Percentiles rank a stretch among this genome's conserved stretches.
Evolutionary conservation across 2,329 filamentous ascomycete species (phyloP).

Genomic region (Lachnellula subtilissima): DNA sequence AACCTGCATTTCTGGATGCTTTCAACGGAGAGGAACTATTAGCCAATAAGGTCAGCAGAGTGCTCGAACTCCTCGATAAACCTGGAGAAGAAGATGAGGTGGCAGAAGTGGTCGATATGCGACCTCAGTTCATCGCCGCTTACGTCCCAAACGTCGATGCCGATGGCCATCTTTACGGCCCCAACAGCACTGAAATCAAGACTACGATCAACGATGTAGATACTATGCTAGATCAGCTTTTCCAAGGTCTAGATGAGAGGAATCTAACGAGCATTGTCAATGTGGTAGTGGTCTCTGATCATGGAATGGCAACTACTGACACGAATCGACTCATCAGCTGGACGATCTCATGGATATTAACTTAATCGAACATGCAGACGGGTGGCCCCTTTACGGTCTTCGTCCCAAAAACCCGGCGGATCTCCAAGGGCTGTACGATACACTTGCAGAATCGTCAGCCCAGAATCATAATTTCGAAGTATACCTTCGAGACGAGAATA

Average conservation of each 20-base stretch:
- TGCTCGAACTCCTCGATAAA: conserved; percentile 79
- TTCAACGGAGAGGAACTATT: conserved; percentile 77
- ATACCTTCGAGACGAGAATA: conserved; percentile 78
- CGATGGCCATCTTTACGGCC: conserved; percentile 82
- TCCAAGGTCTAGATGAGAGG: conserved; percentile 69
- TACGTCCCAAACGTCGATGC: conserved; percentile 92
- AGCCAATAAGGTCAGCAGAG: conserved; percentile 68
- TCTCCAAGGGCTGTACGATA: conserved; percentile 62
- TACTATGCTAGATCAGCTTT: conserved; percentile 71
- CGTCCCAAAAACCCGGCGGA: conserved; percentile 68
- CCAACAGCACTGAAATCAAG: conserved; percentile 89
- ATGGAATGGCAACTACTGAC: conserved; percentile 96
- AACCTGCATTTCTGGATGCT: conserved; percentile 77
- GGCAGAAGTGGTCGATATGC: conserved; percentile 46
- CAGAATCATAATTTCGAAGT: conserved; percentile 72
- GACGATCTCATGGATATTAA: conserved; percentile 79
- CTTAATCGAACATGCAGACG: conserved; percentile 79
- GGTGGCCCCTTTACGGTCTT: conserved; percentile 89
- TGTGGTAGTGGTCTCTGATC: conserved; percentile 91
- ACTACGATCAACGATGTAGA: conserved; percentile 76
- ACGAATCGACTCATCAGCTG: conserved; percentile 76
- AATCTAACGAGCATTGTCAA: conserved; percentile 91
- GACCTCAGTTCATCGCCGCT: conserved; percentile 87
- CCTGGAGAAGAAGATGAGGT: conserved; percentile 63
- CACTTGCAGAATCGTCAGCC: conserved; percentile 50